phyloP scores from a whole-genome alignment of 2,329 filamentous ascomycete species.

The Colletotrichum magnum region DNA sequence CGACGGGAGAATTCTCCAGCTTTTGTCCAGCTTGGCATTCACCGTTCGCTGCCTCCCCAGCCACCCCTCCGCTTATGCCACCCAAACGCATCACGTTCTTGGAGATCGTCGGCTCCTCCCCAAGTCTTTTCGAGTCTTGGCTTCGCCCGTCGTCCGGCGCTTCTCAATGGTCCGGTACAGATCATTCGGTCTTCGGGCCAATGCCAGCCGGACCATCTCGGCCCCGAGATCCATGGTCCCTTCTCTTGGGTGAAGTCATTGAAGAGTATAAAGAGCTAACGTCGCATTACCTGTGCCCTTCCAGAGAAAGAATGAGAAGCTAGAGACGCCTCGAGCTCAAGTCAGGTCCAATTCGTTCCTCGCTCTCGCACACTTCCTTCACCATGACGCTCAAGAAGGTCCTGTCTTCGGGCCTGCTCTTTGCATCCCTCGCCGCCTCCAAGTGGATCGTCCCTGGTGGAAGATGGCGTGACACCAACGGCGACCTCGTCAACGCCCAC shows the following conservation, averaged over 20 bases:
- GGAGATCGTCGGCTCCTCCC: conserved; percentile 1
- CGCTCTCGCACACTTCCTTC: not conserved
- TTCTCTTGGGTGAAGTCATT: conserved; percentile 9
- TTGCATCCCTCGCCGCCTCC: conserved; percentile 47
- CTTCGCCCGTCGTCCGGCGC: conserved; percentile 12
- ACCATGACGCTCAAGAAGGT: conserved; percentile 39
- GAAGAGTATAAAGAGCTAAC: conserved; percentile 21
- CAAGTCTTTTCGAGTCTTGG: conserved; percentile 19
- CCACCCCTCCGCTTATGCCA: conserved; percentile 10
- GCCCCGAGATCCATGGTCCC: not conserved
- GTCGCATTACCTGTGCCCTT: conserved; percentile 7
- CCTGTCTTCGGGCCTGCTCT: conserved; percentile 28
- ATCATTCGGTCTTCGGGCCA: conserved; percentile 33
- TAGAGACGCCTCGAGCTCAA: conserved; percentile 13
- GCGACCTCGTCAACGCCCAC: conserved; percentile 73
- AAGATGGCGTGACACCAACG: conserved; percentile 72
- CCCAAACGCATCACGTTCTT: not conserved
- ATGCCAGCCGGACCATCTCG: conserved; percentile 29
- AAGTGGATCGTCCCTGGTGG: conserved; percentile 75
- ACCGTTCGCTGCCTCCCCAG: conserved; percentile 10
- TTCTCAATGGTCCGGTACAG: conserved; percentile 37
- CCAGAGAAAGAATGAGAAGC: not conserved
- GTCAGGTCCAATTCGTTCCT: conserved; percentile 1
- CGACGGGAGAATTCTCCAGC: conserved; percentile 26
- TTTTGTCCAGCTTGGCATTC: conserved; percentile 24